Evolutionary conservation across 441 rosid genomes (phyloP).

Genomic region (Syzygium syzygioides): DNA sequence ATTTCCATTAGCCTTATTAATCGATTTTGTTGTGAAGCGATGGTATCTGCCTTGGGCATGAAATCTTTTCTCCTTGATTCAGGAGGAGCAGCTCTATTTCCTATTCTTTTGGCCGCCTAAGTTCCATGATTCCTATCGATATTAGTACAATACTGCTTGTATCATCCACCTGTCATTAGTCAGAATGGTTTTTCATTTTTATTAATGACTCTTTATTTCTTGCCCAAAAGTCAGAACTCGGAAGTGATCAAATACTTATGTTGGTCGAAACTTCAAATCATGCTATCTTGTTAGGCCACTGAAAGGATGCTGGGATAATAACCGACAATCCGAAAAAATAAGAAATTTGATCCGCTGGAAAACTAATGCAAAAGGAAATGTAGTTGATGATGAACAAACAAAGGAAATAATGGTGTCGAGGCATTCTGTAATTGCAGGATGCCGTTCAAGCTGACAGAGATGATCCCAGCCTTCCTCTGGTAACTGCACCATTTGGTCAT

Average conservation of each 20-base stretch:
- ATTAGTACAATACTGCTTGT: background rate
- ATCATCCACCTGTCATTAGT: background rate
- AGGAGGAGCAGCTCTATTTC: background rate
- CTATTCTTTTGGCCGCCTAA: background rate
- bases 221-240: background rate
- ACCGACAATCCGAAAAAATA: background rate
- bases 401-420: background rate
- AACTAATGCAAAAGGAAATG: background rate
- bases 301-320: background rate
- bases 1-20: background rate
- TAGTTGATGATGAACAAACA: background rate
- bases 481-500: constrained; percentile 98
- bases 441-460: constrained; percentile 89
- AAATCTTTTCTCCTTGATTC: background rate
- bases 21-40: background rate
- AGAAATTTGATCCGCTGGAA: background rate
- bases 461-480: constrained; percentile 84
- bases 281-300: background rate
- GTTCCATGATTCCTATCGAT: background rate
- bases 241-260: background rate
- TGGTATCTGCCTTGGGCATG: background rate
- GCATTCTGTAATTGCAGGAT: constrained; percentile 36
- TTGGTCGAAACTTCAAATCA: background rate
- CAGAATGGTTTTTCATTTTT: background rate
- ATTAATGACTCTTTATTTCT: background rate